Evolutionary conservation across 495 filamentous ascomycete species (phyloP), one percentile per base, ranked within the genome.

Genomic region (Aspergillus funiculosus): DNA sequence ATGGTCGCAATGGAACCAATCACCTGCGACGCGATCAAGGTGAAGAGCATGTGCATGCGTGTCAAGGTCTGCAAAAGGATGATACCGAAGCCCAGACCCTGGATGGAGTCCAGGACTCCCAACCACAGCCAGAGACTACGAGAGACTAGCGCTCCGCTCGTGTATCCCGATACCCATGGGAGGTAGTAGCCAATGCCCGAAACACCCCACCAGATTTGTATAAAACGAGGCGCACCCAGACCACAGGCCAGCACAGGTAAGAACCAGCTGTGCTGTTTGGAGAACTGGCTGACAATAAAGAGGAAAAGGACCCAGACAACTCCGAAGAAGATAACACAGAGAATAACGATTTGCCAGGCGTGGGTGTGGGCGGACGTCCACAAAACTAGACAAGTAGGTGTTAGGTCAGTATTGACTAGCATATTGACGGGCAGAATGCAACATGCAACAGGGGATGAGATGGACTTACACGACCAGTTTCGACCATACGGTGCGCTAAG

Each of bases 111-210:
- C 28, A 73, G 53, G 0, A 73, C 66, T 11, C 71, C 71, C 0
- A 75, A 62, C 71, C 71, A 75, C 8, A 75, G 61, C 71, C 71
- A 75, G n/a, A 75, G 30, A 54, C 64, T 63, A 5, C 71, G 63
- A 3, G 64, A 67, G 6, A 67, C 58, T 0, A 75, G 50, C 1
- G 71, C 70, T 0, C 70, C 69, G 2, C 62, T 60, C 0, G 61
- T 59, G 17, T 66, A 66, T 7, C 70, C 69, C 5, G 67, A 22
- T 6, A 42, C 69, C 71, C 71, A 75, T 20, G 71, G 71, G 4
- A 75, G 59, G 50, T 64, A 73, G 5, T 67, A 58, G 3, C 67
- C 71, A 9, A 65, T 58, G 0, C 65, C 67, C 8, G 69, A 72
- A 13, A 64, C 66, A 19, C 66, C 71, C 71, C 71, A 75, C 62